A percentile compares a stretch with the other conserved stretches of the same genome.
These are phyloP conservation scores for Elymus sibiricus DNA, from an alignment of 176 grass and related monocot genomes.

Conservation along the genomic window DNA sequence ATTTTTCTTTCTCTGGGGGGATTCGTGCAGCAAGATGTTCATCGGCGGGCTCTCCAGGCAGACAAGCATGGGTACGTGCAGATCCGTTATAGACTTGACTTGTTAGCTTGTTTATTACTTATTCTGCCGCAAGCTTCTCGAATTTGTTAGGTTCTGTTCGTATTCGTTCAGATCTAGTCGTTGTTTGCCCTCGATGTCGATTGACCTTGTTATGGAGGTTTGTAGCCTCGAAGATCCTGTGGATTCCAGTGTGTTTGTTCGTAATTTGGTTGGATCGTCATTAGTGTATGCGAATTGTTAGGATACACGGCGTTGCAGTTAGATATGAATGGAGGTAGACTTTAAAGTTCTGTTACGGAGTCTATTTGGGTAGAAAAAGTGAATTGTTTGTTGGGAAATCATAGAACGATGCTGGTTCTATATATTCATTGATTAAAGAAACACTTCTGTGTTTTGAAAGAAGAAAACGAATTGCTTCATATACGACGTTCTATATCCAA, in stretches of 20 bases:
- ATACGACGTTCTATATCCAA: too few relatives aligned
- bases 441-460: background rate
- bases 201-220: background rate
- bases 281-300: background rate
- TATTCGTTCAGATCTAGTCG: slow-evolving; percentile 24
- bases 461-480: background rate
- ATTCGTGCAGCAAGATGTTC: slow-evolving; percentile 74
- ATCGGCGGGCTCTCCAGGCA: slow-evolving; percentile 82
- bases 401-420: background rate
- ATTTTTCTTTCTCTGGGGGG: background rate
- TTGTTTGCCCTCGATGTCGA: background rate
- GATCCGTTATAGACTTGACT: background rate
- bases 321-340: background rate
- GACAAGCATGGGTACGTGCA: slow-evolving; percentile 55
- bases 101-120: background rate
- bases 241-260: background rate
- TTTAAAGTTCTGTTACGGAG: background rate
- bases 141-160: background rate
- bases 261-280: background rate
- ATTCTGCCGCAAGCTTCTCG: background rate
- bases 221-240: background rate
- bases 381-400: background rate
- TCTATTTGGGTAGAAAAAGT: background rate
- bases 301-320: background rate
- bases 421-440: background rate